Percentiles rank a stretch among this genome's conserved stretches.
Evolutionary conservation across 495 filamentous ascomycete species (phyloP).

Genomic region (Hypoxylon fragiforme): DNA sequence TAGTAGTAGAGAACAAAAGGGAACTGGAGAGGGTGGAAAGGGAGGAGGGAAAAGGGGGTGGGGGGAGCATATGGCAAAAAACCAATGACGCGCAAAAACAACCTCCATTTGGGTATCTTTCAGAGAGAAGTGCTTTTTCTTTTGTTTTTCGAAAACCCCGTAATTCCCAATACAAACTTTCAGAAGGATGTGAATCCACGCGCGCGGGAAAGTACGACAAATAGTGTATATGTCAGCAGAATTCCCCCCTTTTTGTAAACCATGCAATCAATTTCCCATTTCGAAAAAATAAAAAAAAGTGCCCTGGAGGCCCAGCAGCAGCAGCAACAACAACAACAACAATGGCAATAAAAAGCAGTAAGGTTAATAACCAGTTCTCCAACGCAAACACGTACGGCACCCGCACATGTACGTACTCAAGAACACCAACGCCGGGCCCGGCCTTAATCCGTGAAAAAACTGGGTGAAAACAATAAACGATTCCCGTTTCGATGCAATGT

Average conservation of each 20-base stretch:
- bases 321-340: too few relatives aligned
- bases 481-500: slow-evolving; percentile 32
- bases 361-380: too few relatives aligned
- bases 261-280: slow-evolving; percentile 36
- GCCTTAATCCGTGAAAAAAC: too few relatives aligned
- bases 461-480: too few relatives aligned
- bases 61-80: slow-evolving; percentile 3
- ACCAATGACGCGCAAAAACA: slow-evolving; percentile 36
- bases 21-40: slow-evolving; percentile 5
- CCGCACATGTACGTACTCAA: slow-evolving; percentile 13
- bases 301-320: too few relatives aligned
- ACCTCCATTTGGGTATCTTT: slow-evolving; percentile 38
- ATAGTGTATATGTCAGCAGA: neutral
- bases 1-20: slow-evolving; percentile 27
- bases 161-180: slow-evolving; percentile 31
- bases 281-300: slow-evolving; percentile 13
- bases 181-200: slow-evolving; percentile 8
- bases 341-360: too few relatives aligned
- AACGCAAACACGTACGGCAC: too few relatives aligned
- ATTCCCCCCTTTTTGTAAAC: slow-evolving; percentile 11
- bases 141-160: slow-evolving; percentile 29
- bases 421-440: slow-evolving; percentile 29
- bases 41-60: slow-evolving; percentile 11
- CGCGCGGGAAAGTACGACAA: slow-evolving; percentile 26
- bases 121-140: slow-evolving; percentile 35